Percentiles rank a stretch among this genome's conserved stretches.
phyloP scores from a whole-genome alignment of 2,329 filamentous ascomycete genomes.

The Fusarium palustre region DNA sequence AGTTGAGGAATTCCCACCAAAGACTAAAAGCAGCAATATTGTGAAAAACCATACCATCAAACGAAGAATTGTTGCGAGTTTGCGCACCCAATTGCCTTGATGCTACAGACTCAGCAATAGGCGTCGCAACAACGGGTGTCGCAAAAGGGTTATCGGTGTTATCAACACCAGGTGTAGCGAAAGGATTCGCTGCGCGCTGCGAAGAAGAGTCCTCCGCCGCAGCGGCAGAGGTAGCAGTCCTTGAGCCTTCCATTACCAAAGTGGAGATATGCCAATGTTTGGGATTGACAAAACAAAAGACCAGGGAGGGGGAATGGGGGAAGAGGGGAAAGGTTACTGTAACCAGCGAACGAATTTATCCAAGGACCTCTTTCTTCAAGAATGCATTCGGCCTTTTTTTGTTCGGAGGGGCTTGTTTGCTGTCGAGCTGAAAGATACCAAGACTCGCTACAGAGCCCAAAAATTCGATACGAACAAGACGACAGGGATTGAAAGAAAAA shows the following conservation, averaged over 20 bases:
- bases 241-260: slow-evolving; percentile 38
- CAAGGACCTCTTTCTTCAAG: slow-evolving; percentile 10
- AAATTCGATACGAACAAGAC: not conserved
- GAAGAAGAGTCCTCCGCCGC: slow-evolving; percentile 24
- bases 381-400: slow-evolving; percentile 1
- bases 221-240: slow-evolving; percentile 19
- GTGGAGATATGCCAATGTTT: slow-evolving; percentile 24
- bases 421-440: slow-evolving; percentile 4
- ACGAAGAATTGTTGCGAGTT: slow-evolving; percentile 24
- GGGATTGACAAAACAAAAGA: slow-evolving; percentile 21
- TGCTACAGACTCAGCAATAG: slow-evolving; percentile 31
- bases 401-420: not conserved
- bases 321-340: not conserved
- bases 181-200: slow-evolving; percentile 17
- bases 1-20: not conserved
- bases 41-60: slow-evolving; percentile 19
- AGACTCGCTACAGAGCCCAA: slow-evolving; percentile 1
- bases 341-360: slow-evolving; percentile 10
- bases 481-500: slow-evolving; percentile 1
- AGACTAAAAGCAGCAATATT: too few relatives aligned
- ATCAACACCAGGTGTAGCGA: slow-evolving; percentile 30
- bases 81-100: slow-evolving; percentile 26
- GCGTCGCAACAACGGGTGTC: slow-evolving; percentile 38
- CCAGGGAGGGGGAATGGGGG: slow-evolving; percentile 12
- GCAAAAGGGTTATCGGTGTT: slow-evolving; percentile 38